Base-by-base conservation (phyloP, 1,284 basidiomycete genomes). In the Cutaneotrichosporon sp. region DNA sequence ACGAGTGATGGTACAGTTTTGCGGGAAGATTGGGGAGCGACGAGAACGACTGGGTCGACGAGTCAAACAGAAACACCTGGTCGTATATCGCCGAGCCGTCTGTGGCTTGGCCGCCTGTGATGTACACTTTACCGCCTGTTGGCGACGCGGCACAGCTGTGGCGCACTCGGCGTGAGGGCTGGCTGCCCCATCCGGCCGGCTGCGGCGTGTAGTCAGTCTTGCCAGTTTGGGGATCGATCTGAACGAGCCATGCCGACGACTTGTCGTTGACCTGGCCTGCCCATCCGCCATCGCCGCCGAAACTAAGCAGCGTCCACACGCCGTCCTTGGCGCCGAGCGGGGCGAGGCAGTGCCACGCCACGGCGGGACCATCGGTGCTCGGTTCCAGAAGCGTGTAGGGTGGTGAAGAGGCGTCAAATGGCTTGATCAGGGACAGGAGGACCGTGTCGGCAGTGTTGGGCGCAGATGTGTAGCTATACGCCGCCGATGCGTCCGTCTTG, bases 271-370 rank as follows among this genome's bases (percentile, higher is more conserved):
- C 80, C 78, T 30, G 1, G 83, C 79, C n/a, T 7, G 41, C 13
- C 57, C 57, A 52, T 0, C 81, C 86, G 8, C 83, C 81, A 62
- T 84, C 80, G 8, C 89, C 89, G 26, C 89, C 89, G 56, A 90
- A 88, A 12, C 84, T 69, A 2, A 92, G 77, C 1, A 84, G 61
- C 4, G 60, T 37, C 55, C 55, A 52, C 7, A 15, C 46, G 4
- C 37, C 53, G 18, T 77, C 65, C 9, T 80, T 73, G 4, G 73
- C 70, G 53, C 81, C 81, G 73, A 83, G 80, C 4, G 84, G 80
- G 9, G 86, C 85, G 35, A 90, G 73, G 1, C 85, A 83, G 65
- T 90, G 86, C 85, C 88, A 91, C n/a, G 86, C 81, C 15, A 89
- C 77, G 7, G 80, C 72, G 8, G 86, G 87, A 0, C 75, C 55